Percentiles rank a stretch among this genome's conserved stretches.
Conservation (phyloP, 371 early-diverging fungal genomes). For the Mucor plumbeus region DNA sequence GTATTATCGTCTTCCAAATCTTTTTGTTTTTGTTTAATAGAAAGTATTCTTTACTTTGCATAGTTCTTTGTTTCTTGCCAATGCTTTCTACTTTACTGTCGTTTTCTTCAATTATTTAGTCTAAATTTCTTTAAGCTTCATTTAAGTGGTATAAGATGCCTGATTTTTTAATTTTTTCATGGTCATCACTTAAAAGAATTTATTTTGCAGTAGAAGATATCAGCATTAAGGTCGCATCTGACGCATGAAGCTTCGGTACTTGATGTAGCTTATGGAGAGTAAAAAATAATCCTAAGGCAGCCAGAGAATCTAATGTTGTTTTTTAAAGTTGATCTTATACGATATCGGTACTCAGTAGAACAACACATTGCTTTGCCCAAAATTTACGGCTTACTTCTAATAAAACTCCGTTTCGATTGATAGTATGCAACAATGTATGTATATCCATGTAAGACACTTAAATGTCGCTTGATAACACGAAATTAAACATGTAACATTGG, state of each 20-base stretch:
- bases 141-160: too few species aligned
- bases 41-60: background rate
- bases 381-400: constrained; percentile 23
- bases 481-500: background rate
- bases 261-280: constrained; percentile 12
- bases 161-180: constrained; percentile 17
- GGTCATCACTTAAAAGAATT: constrained; percentile 15
- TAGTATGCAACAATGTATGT: too few species aligned
- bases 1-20: background rate
- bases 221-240: constrained; percentile 14
- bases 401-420: too few species aligned
- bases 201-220: constrained; percentile 15
- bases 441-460: too few species aligned
- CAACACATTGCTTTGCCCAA: constrained; percentile 19
- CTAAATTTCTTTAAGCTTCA: too few species aligned
- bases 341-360: constrained; percentile 14
- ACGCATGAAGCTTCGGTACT: constrained; percentile 15
- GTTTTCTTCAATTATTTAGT: too few species aligned
- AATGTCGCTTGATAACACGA: background rate
- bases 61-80: too few species aligned
- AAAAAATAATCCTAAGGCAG: constrained; percentile 18
- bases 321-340: constrained; percentile 17
- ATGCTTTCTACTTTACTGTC: too few species aligned
- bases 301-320: constrained; percentile 12
- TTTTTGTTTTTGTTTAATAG: background rate